Evolutionary conservation across 805 yeast genomes (phyloP).

Genomic region (Barnettozyma botsteinii): DNA sequence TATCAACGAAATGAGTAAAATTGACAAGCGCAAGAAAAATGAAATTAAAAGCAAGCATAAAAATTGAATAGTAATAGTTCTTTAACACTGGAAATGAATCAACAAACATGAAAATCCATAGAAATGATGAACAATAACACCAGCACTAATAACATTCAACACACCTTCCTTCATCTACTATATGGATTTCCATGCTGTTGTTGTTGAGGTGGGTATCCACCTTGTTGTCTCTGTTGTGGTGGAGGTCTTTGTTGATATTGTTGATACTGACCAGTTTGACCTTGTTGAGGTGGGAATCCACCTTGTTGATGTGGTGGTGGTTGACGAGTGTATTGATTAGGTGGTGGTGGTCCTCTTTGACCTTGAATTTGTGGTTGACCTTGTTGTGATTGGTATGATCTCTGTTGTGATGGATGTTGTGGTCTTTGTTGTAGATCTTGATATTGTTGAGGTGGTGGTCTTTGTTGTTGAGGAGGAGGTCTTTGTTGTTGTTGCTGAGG

Average conservation of each 20-base stretch:
- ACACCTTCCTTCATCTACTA: no score
- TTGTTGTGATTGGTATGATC: conserved; percentile 4
- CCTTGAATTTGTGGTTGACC: conserved; percentile 2
- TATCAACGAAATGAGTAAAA: no score
- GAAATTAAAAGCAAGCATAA: no score
- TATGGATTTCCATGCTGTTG: no score
- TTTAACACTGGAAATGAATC: no score
- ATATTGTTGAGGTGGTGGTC: conserved; percentile 2
- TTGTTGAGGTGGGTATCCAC: conserved; percentile 4
- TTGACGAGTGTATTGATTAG: conserved; percentile 6
- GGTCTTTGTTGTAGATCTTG: conserved; percentile 10
- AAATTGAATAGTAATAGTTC: no score
- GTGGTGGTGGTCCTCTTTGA: conserved; percentile 11
- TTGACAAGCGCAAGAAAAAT: no score
- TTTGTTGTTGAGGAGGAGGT: conserved; percentile 9
- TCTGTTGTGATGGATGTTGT: conserved; percentile 6
- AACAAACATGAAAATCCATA: no score
- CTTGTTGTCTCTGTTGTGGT: conserved; percentile 5
- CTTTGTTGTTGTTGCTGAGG: conserved; percentile 9
- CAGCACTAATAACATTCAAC: no score
- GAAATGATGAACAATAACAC: no score
- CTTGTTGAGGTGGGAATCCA: conserved; percentile 8
- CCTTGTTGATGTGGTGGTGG: conserved; percentile 10
- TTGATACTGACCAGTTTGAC: not conserved
- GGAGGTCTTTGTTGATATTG: conserved; percentile 6